Evolutionary conservation across 2,329 filamentous ascomycete species (phyloP).

Genomic region (Claviceps sp.): DNA sequence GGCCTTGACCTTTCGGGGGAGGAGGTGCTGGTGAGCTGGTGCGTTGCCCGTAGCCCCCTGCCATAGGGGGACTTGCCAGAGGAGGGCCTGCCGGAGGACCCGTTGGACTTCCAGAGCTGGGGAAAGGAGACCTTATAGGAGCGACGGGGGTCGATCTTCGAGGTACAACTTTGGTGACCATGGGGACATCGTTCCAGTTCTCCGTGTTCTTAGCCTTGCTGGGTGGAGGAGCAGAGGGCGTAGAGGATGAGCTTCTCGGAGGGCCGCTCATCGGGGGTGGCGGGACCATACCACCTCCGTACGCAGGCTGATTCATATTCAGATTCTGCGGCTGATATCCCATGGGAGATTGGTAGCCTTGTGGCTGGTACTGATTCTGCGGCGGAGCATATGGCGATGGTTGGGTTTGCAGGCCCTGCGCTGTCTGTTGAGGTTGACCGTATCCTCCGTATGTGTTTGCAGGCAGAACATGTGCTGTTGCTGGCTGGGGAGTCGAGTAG

Average conservation of each 20-base stretch:
- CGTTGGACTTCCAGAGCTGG: constrained; percentile 43
- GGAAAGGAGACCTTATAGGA: constrained; percentile 63
- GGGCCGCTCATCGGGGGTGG: constrained; percentile 22
- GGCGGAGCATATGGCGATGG: constrained; percentile 24
- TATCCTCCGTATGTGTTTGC: constrained; percentile 17
- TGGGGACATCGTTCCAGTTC: constrained; percentile 91
- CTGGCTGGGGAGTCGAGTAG: constrained; percentile 33
- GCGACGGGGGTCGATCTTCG: constrained; percentile 63
- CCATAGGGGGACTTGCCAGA: constrained; percentile 24
- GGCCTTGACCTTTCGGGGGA: constrained; percentile 58
- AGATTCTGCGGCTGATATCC: constrained; percentile 40
- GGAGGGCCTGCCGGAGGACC: constrained; percentile 17
- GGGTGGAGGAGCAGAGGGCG: constrained; percentile 55
- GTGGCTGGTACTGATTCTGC: constrained; percentile 22
- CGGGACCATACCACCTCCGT: constrained; percentile 17
- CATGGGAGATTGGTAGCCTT: constrained; percentile 6
- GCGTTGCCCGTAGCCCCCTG: constrained; percentile 44
- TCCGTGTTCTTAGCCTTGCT: constrained; percentile 58
- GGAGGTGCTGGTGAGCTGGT: constrained; percentile 68
- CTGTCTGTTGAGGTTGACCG: constrained; percentile 10
- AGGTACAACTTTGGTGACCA: constrained; percentile 62
- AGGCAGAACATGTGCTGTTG: constrained; percentile 15
- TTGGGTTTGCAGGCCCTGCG: constrained; percentile 16
- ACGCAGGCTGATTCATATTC: constrained; percentile 22
- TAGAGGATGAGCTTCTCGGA: constrained; percentile 39